phyloP scores from a whole-genome alignment of 2,329 filamentous ascomycete species.

The Fusarium mundagurra region DNA sequence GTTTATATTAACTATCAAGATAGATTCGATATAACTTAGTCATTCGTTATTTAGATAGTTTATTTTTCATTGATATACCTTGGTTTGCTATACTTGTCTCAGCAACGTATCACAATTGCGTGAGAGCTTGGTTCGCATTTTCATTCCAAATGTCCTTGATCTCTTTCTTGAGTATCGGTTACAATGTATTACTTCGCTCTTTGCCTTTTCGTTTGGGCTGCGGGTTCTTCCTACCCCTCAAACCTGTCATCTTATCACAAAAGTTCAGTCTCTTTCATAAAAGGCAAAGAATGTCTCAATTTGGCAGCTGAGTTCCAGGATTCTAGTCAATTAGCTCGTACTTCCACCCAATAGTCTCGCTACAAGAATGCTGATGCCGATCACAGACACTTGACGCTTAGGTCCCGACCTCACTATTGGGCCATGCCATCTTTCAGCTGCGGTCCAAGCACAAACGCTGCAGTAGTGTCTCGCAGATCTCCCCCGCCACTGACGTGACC shows the following conservation, averaged over 20 bases:
- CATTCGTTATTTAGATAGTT: rapidly evolving
- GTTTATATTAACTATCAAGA: rapidly evolving
- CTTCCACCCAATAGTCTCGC: background rate
- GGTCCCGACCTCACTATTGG: rapidly evolving
- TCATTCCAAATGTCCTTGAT: rapidly evolving
- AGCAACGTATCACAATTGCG: rapidly evolving
- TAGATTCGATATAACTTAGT: background rate
- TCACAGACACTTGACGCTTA: background rate
- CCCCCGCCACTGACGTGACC: background rate
- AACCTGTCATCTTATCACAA: rapidly evolving
- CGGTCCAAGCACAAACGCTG: background rate
- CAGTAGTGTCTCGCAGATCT: background rate
- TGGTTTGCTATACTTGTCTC: rapidly evolving
- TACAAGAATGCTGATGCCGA: background rate
- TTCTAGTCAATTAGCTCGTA: rapidly evolving
- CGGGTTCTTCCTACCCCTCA: background rate
- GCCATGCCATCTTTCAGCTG: background rate
- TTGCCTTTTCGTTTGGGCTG: background rate
- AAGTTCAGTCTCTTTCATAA: background rate
- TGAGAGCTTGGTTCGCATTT: background rate
- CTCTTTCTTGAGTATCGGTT: background rate
- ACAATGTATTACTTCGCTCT: background rate
- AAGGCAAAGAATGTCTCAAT: background rate
- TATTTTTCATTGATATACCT: rapidly evolving
- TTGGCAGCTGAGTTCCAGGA: background rate